Percentiles rank a stretch among this genome's conserved stretches.
Conservation (phyloP, 176 grass and related monocot genomes). For the Zea luxurians region DNA sequence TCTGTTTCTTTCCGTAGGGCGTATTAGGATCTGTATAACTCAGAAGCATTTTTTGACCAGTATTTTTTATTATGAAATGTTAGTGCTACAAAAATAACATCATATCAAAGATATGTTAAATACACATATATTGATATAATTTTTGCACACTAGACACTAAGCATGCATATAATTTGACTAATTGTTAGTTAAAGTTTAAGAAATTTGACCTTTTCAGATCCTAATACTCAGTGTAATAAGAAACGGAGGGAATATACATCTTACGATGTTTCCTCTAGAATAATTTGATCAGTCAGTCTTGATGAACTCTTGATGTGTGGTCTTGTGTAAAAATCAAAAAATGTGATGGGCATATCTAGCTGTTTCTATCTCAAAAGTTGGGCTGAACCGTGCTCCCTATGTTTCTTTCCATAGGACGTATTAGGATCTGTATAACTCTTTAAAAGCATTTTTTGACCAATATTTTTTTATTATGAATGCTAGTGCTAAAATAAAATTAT, state of each 20-base stretch:
- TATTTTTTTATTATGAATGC: background rate
- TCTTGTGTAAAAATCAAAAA: too few species aligned
- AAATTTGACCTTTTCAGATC: background rate
- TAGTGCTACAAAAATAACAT: background rate
- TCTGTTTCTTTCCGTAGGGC: background rate
- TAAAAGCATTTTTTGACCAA: background rate
- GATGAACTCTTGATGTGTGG: too few species aligned
- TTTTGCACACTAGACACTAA: background rate
- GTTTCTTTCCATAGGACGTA: background rate
- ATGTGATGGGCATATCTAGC: too few species aligned
- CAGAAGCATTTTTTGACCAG: background rate
- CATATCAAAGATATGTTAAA: background rate
- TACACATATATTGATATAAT: background rate
- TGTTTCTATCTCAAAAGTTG: too few species aligned
- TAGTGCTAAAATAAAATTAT: background rate
- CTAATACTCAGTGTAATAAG: background rate
- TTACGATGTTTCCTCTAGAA: background rate
- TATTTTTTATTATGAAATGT: background rate
- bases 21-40: background rate
- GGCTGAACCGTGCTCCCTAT: background rate
- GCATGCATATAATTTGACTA: background rate
- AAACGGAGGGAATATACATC: background rate
- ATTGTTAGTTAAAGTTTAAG: background rate
- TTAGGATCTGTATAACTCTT: background rate
- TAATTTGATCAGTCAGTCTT: too few species aligned